Evolutionary conservation across 2,329 filamentous ascomycete species (phyloP).

Genomic region (Phialemoniopsis sp.): DNA sequence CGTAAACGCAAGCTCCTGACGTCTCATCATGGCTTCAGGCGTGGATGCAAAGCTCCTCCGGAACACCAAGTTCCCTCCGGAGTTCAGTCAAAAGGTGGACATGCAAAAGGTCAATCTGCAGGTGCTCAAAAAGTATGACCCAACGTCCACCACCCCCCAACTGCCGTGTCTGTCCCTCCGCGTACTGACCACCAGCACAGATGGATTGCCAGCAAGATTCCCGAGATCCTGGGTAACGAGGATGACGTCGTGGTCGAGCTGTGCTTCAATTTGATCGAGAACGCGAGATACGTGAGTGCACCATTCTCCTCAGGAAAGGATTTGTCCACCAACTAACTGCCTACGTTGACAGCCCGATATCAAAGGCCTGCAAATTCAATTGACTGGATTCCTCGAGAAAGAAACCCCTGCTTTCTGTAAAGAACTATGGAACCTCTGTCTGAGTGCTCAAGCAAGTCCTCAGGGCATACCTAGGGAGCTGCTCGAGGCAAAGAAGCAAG

Average conservation of each 20-base stretch:
- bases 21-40: slow-evolving; percentile 65
- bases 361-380: slow-evolving; percentile 89
- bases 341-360: slow-evolving; percentile 73
- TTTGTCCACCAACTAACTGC: too few relatives aligned
- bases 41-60: slow-evolving; percentile 87
- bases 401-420: slow-evolving; percentile 88
- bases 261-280: slow-evolving; percentile 67
- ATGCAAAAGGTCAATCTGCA: slow-evolving; percentile 96
- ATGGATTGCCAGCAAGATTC: slow-evolving; percentile 90
- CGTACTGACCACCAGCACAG: slow-evolving; percentile 35
- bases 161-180: slow-evolving; percentile 6
- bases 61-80: slow-evolving; percentile 87
- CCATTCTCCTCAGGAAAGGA: background rate
- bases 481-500: slow-evolving; percentile 91
- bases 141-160: background rate
- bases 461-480: slow-evolving; percentile 93
- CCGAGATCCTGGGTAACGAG: slow-evolving; percentile 83
- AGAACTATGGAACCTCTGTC: slow-evolving; percentile 84
- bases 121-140: slow-evolving; percentile 88
- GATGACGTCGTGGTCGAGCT: slow-evolving; percentile 96
- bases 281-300: slow-evolving; percentile 65
- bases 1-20: too few relatives aligned
- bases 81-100: slow-evolving; percentile 95
- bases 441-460: slow-evolving; percentile 84
- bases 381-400: slow-evolving; percentile 92